Conservation (phyloP, 2,329 filamentous ascomycete genomes). For the Epichloe brachyelytri region DNA sequence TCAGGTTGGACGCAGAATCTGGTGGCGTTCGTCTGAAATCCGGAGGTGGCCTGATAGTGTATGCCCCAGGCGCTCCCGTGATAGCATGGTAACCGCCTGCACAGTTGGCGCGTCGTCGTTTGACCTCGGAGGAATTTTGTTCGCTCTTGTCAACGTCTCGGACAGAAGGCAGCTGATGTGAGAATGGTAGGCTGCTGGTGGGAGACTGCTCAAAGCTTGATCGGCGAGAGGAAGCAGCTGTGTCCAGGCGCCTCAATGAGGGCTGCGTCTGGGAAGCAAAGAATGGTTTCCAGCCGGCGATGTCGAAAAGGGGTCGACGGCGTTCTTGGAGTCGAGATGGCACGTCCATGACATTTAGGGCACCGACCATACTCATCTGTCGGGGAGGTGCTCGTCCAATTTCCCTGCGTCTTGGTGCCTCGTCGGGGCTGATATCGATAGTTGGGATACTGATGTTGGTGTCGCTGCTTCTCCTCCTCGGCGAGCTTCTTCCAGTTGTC, state of each 20-base stretch:
- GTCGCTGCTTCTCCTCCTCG: conserved; percentile 83
- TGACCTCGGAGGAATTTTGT: conserved; percentile 36
- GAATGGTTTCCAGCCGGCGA: conserved; percentile 18
- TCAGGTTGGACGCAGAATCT: conserved; percentile 8
- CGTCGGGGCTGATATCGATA: conserved; percentile 89
- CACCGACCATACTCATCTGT: conserved; percentile 46
- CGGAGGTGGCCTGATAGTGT: conserved; percentile 5
- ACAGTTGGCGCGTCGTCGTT: conserved; percentile 48
- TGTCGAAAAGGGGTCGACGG: conserved; percentile 34
- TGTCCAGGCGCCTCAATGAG: conserved; percentile 11
- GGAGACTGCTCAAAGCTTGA: conserved; percentile 16
- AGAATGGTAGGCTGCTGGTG: conserved; percentile 11
- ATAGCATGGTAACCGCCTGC: conserved; percentile 20
- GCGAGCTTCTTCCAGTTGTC: conserved; percentile 80
- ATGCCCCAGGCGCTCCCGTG: conserved; percentile 5
- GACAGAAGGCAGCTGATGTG: conserved; percentile 11
- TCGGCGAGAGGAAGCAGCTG: conserved; percentile 13
- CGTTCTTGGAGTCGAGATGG: conserved; percentile 48
- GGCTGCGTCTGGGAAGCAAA: conserved; percentile 11
- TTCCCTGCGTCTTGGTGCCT: conserved; percentile 25
- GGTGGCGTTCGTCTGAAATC: conserved; percentile 11
- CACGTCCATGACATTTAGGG: conserved; percentile 57
- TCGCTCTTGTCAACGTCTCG: conserved; percentile 25
- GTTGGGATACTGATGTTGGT: conserved; percentile 80
- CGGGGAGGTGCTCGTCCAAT: conserved; percentile 19